Percentiles rank a stretch among this genome's conserved stretches.
Evolutionary conservation across 306 rosid genomes (phyloP).

Genomic region (Potentilla sterilis): DNA sequence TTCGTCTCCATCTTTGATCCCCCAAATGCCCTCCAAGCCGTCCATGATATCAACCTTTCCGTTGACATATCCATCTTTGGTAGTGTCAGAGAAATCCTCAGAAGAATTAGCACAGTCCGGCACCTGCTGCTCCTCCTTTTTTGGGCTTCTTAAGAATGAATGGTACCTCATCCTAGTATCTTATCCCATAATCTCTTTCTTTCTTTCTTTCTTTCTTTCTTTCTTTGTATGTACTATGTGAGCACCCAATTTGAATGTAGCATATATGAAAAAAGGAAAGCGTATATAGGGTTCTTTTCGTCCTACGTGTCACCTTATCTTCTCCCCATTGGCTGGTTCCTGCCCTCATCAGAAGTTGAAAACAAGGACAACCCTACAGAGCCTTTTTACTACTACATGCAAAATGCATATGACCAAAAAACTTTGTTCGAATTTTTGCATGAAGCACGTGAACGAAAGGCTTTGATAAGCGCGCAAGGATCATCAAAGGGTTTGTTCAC

Average conservation of each 20-base stretch:
- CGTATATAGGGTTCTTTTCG: conserved; percentile 3
- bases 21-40: conserved; percentile 44
- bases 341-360: not conserved
- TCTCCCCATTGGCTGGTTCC: conserved; percentile 29
- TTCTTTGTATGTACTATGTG: not conserved
- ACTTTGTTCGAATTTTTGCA: not conserved
- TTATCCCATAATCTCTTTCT: conserved; percentile 5
- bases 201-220: not conserved
- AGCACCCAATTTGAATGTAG: conserved; percentile 18
- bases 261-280: not conserved
- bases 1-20: conserved; percentile 31
- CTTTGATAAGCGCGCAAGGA: not conserved
- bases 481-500: not conserved
- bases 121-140: conserved; percentile 63
- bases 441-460: conserved; percentile 14
- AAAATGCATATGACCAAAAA: conserved; percentile 17
- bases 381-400: not conserved
- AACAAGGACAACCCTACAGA: not conserved
- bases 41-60: conserved; percentile 48
- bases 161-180: conserved; percentile 31
- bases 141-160: conserved; percentile 51
- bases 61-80: conserved; percentile 16
- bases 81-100: conserved; percentile 23
- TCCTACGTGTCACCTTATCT: conserved; percentile 41
- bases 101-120: conserved; percentile 33